phyloP scores from a whole-genome alignment of 257 asterid genomes.

The Salvia miltiorrhiza region DNA sequence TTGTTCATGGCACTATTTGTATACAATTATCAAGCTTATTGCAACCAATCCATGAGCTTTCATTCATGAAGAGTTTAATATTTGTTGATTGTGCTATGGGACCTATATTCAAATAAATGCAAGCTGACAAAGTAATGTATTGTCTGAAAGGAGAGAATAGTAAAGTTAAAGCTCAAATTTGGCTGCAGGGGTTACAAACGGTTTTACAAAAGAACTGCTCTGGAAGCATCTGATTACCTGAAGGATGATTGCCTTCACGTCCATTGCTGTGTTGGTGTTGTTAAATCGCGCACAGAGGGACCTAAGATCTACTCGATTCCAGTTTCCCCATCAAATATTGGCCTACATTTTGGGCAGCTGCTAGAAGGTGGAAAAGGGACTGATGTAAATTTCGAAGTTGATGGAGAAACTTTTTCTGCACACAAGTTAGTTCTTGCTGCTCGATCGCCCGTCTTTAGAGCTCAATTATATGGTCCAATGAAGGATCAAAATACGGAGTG shows the following conservation, averaged over 20 bases:
- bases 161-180: slow-evolving; percentile 1
- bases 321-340: slow-evolving; percentile 79
- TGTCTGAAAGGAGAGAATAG: neutral
- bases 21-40: neutral
- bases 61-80: neutral
- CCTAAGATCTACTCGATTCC: slow-evolving; percentile 77
- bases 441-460: slow-evolving; percentile 93
- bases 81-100: neutral
- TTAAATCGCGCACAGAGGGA: slow-evolving; percentile 75
- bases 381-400: slow-evolving; percentile 67
- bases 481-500: slow-evolving; percentile 69
- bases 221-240: slow-evolving; percentile 85
- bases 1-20: neutral
- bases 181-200: slow-evolving; percentile 89
- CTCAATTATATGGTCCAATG: slow-evolving; percentile 95
- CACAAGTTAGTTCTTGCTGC: slow-evolving; percentile 96
- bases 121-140: neutral
- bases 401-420: slow-evolving; percentile 69
- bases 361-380: slow-evolving; percentile 73
- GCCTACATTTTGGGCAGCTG: slow-evolving; percentile 78
- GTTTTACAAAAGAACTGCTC: slow-evolving; percentile 62
- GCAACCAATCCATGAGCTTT: neutral
- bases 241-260: slow-evolving; percentile 85
- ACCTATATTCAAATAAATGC: neutral
- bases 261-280: slow-evolving; percentile 93